Conservation (phyloP, 2,329 filamentous ascomycete species). For the Alternaria panax region DNA sequence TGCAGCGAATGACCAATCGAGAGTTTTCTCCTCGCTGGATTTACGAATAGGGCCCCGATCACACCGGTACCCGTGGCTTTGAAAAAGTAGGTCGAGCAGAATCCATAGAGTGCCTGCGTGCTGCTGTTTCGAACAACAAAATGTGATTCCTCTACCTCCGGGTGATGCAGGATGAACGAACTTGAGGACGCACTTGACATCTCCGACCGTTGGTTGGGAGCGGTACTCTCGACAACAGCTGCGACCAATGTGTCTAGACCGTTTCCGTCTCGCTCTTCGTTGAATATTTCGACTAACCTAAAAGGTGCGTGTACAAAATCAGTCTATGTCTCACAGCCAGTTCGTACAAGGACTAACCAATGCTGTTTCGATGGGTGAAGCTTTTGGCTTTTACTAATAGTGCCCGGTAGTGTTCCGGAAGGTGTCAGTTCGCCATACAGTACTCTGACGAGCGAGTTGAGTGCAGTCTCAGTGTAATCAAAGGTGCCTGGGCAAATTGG, state of each 20-base stretch:
- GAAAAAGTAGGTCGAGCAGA: constrained; percentile 87
- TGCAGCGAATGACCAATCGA: constrained; percentile 92
- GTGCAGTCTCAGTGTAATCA: constrained; percentile 91
- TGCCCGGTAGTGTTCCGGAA: constrained; percentile 68
- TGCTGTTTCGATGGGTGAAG: constrained; percentile 63
- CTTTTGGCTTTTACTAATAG: constrained; percentile 62
- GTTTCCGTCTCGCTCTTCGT: constrained; percentile 75
- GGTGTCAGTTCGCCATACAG: constrained; percentile 77
- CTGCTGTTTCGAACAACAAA: constrained; percentile 95
- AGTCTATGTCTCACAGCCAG: background rate
- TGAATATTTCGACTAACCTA: constrained; percentile 92
- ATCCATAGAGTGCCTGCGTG: constrained; percentile 88
- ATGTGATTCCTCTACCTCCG: constrained; percentile 78
- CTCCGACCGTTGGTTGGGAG: constrained; percentile 72
- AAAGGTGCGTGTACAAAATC: background rate
- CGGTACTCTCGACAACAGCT: constrained; percentile 70
- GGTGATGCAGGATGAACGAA: constrained; percentile 77
- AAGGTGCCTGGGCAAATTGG: constrained; percentile 68
- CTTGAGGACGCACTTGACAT: constrained; percentile 73
- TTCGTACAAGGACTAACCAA: constrained; percentile 72
- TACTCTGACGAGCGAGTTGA: constrained; percentile 82
- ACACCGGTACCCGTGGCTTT: constrained; percentile 74
- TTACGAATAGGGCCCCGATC: constrained; percentile 87
- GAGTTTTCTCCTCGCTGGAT: constrained; percentile 82
- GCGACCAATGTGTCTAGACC: constrained; percentile 79